These are phyloP conservation scores for Termitomyces sp. DNA, from an alignment of 768 basidiomycete genomes.

Conservation along the genomic window DNA sequence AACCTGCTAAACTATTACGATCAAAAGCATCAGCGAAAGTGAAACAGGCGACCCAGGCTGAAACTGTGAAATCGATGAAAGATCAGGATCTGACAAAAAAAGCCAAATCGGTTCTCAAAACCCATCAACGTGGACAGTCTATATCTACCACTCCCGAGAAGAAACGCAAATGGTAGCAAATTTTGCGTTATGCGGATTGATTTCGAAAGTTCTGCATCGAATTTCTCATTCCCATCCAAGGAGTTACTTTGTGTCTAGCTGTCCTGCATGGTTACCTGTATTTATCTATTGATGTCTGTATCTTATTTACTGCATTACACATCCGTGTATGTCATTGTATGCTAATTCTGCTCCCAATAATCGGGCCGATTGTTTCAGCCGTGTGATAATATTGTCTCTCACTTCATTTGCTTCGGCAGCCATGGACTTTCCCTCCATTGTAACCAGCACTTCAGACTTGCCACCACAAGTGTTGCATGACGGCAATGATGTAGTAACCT, in stretches of 20 bases:
- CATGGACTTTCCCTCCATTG: slow-evolving; percentile 3
- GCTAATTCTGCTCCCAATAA: not conserved
- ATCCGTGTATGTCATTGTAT: not conserved
- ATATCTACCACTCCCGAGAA: slow-evolving; percentile 23
- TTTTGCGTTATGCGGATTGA: slow-evolving; percentile 30
- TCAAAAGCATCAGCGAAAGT: slow-evolving; percentile 3
- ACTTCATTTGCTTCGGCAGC: not conserved
- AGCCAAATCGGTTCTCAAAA: slow-evolving; percentile 7
- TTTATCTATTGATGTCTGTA: slow-evolving; percentile 3
- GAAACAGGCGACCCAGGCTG: not conserved
- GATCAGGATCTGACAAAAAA: not conserved
- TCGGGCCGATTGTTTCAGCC: slow-evolving; percentile 10
- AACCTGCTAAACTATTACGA: not conserved
- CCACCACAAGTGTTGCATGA: not conserved
- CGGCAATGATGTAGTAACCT: not conserved
- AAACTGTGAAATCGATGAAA: not conserved
- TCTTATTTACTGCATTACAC: not conserved
- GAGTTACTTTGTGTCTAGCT: slow-evolving; percentile 7
- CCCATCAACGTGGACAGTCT: slow-evolving; percentile 16
- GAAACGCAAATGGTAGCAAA: slow-evolving; percentile 63
- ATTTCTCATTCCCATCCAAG: slow-evolving; percentile 1
- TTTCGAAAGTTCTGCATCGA: not conserved
- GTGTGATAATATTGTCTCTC: slow-evolving; percentile 5
- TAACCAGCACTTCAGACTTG: slow-evolving; percentile 1
- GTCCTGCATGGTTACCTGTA: not conserved